Conservation (phyloP, 257 asterid species). For the Plantago ovata region DNA sequence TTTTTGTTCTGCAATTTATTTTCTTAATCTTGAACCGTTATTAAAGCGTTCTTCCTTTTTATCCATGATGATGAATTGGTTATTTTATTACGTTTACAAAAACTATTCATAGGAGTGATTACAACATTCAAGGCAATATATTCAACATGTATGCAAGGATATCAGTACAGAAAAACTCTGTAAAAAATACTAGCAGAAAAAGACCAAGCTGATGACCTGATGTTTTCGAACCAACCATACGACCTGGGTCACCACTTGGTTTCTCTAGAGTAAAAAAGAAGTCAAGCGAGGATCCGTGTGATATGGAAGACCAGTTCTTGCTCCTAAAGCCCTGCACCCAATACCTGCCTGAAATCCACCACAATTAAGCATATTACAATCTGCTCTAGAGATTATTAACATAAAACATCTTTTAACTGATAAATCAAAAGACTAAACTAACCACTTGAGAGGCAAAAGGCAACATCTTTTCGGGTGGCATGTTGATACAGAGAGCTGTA, state of each 20-base stretch:
- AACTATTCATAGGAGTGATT: too few species aligned
- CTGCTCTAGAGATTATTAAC: not conserved
- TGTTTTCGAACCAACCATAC: conserved; percentile 16
- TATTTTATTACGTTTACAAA: too few species aligned
- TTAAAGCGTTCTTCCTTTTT: too few species aligned
- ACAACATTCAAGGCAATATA: conserved; percentile 25
- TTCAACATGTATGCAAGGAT: conserved; percentile 43
- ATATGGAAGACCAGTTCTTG: conserved; percentile 81
- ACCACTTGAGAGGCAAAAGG: conserved; percentile 99
- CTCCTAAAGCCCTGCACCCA: conserved; percentile 84
- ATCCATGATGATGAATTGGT: too few species aligned
- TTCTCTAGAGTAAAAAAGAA: conserved; percentile 53
- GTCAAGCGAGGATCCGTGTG: conserved; percentile 60
- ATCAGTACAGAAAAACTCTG: conserved; percentile 64
- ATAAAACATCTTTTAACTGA: not conserved
- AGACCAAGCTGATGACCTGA: conserved; percentile 46
- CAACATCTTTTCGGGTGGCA: conserved; percentile 81
- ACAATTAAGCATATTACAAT: not conserved
- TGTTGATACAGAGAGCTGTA: conserved; percentile 74
- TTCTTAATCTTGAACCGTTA: too few species aligned
- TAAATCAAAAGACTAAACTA: conserved; percentile 23
- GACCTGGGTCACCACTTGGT: conserved; percentile 45
- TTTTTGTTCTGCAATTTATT: too few species aligned
- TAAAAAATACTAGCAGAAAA: conserved; percentile 31
- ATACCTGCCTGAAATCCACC: conserved; percentile 61